Base-by-base conservation (phyloP, 176 grass and related monocot genomes). In the Metroxylon sagu region DNA sequence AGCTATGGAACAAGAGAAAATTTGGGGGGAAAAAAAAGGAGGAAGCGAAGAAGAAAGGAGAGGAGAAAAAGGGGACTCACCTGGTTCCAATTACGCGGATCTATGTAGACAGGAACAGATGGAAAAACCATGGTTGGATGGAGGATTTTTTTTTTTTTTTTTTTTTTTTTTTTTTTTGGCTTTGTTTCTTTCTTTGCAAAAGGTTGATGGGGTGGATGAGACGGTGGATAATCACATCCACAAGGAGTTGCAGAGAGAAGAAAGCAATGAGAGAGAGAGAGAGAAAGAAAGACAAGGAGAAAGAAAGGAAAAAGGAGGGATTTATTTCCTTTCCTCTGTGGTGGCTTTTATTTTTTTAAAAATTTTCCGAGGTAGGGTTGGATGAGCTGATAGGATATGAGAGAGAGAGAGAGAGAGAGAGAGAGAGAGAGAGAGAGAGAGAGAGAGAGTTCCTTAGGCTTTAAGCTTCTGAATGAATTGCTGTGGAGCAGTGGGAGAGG, bases 1-100 rank as follows among this genome's bases (percentile, higher is more conserved):
- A 62, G 55, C 50, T 55, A 57, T 65, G 31, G 39, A 70, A 70
- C 61, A 60, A 81, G 72, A 70, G 31, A 55, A 59, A 29, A 5
- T 18, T 5, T 16, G 12, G 19, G 54, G 58, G 18, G 5, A 50
- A 21, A 50, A 52, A 19, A 57, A 48, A 21, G 59, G 61, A 16
- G 59, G 50, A 61, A 17, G n/a, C 2, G 19, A 17, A 43, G 6
- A 48, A 25, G 19, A 25, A 7, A 51, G 19, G 19, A 25, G 26
- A 52, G 18, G 25, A 18, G 21, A 66, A 3, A 49, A 28, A 17
- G 35, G 5, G 25, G 43, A 65, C 65, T 68, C 28, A 68, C 65
- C 65, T 68, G 65, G 65, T 21, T 68, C 65, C 65, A 68, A 52
- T 56, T 68, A 4, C 51, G 65, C 23, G 65, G 51, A 56, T 68